Percentiles rank a stretch among this genome's conserved stretches.
phyloP scores from a whole-genome alignment of 148 eudicot genomes.

The Nepenthes mirabilis region DNA sequence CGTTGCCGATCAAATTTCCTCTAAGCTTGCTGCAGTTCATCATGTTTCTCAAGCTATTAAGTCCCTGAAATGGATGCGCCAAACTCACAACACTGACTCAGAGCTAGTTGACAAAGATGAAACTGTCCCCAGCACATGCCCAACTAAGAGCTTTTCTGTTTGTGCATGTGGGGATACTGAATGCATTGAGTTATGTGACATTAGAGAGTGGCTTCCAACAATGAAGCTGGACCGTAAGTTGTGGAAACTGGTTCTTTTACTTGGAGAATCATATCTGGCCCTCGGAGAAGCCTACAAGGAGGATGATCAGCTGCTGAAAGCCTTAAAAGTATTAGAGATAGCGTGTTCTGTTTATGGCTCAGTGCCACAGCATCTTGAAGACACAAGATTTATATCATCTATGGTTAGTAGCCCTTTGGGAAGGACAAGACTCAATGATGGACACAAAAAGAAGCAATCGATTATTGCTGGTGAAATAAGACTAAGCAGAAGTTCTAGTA shows the following conservation, averaged over 20 bases:
- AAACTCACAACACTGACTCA: constrained; percentile 33
- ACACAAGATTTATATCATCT: constrained; percentile 68
- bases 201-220: constrained; percentile 87
- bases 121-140: constrained; percentile 10
- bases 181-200: constrained; percentile 92
- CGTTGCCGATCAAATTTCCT: constrained; percentile 54
- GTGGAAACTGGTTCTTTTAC: constrained; percentile 93
- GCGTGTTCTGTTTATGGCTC: constrained; percentile 95
- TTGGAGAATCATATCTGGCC: constrained; percentile 93
- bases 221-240: constrained; percentile 70
- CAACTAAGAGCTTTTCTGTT: constrained; percentile 35
- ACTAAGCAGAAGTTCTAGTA: constrained; percentile 6
- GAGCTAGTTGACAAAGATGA: constrained; percentile 19
- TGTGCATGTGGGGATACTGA: constrained; percentile 98
- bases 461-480: constrained; percentile 14
- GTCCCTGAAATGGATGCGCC: constrained; percentile 83
- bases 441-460: constrained; percentile 18
- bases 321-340: constrained; percentile 68
- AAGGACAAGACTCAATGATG: constrained; percentile 12
- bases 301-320: constrained; percentile 58
- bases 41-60: constrained; percentile 98
- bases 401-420: constrained; percentile 32
- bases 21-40: constrained; percentile 86
- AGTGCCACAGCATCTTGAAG: constrained; percentile 83
- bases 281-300: constrained; percentile 82